Base-by-base conservation (phyloP, 169 alveolate genomes). In the Plasmodium reichenowi region DNA sequence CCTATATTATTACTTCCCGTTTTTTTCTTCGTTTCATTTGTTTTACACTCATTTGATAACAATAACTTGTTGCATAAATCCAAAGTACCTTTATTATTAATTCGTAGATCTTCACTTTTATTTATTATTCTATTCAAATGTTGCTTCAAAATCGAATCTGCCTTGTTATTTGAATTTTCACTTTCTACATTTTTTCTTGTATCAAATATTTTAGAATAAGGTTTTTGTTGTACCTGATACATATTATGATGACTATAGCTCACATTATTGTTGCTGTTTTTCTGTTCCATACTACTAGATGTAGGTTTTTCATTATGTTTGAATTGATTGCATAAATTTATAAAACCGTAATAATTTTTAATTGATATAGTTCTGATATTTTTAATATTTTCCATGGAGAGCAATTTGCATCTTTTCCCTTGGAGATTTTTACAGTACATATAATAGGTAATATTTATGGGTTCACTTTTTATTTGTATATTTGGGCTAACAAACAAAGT, bases 131-230 rank as follows among this genome's bases (percentile, higher is more conserved):
- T 88, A 63, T 74, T 64, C 4, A 72, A 58, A 73, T 88, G 52
- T 29, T 24, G 62, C 22, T 45, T 59, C 26, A 59, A 38, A n/a
- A 50, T 63, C 17, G 64, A 38, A 54, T 73, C 88, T 1, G 15
- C 56, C n/a, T 78, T 92, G 10, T 88, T 78, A 47, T 89, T 88
- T 7, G 87, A 50, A 43, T 67, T 78, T 15, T 80, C 78, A 29
- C 83, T 92, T 54, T 70, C 87, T 68, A 88, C 15, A 60, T 92
- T 71, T 59, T 50, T 88, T 83, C 75, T 92, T 62, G 90, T 72
- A 24, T 80, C 80, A 7, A 80, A 80, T 26, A 92, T 87, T 74
- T 88, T 92, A 38, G 92, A 63, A 62, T 47, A 48, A 43, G 87
- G 48, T 43, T 68, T 72, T 22, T 76, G 88, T 38, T 38, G 47